Conservation (phyloP, 108 stramenopile genomes). For the Nannochloropsis granulata region DNA sequence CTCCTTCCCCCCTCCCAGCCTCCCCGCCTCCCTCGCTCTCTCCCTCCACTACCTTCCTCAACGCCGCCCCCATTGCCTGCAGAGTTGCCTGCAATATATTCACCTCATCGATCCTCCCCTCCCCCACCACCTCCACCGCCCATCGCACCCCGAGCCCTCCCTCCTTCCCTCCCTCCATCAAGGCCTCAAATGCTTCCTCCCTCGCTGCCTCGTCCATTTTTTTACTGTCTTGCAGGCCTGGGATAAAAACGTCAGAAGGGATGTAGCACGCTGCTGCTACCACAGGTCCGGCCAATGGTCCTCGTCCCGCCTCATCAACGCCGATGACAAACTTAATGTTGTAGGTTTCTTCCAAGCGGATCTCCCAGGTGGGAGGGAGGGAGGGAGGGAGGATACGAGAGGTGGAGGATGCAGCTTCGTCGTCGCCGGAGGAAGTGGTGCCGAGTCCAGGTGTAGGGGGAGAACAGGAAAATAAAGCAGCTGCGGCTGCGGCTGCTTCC, state of each 20-base stretch:
- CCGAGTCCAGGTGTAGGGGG: too few relatives aligned
- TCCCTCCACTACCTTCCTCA: slow-evolving; percentile 15
- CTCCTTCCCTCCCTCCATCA: slow-evolving; percentile 14
- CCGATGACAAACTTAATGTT: slow-evolving; percentile 44
- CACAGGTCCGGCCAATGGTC: slow-evolving; percentile 79
- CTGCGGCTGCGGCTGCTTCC: too few relatives aligned
- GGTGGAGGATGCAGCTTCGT: too few relatives aligned
- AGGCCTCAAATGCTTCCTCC: slow-evolving; percentile 36
- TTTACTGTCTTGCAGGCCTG: slow-evolving; percentile 78
- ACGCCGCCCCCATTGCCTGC: slow-evolving; percentile 57
- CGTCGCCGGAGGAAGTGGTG: too few relatives aligned
- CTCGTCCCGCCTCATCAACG: slow-evolving; percentile 93
- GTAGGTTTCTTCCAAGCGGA: not conserved
- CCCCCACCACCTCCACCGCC: slow-evolving; percentile 60
- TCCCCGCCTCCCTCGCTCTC: not conserved
- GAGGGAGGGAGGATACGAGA: too few relatives aligned
- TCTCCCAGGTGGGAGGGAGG: too few relatives aligned
- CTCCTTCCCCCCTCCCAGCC: not conserved
- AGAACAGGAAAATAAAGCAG: too few relatives aligned
- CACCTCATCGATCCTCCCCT: slow-evolving; percentile 76
- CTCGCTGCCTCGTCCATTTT: slow-evolving; percentile 59
- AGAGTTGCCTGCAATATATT: slow-evolving; percentile 94
- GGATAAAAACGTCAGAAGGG: slow-evolving; percentile 19
- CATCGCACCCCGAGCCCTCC: slow-evolving; percentile 47
- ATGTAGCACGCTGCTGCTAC: slow-evolving; percentile 34